Base-by-base conservation (phyloP, 1,284 basidiomycete species). In the Leccinum solheimii region DNA sequence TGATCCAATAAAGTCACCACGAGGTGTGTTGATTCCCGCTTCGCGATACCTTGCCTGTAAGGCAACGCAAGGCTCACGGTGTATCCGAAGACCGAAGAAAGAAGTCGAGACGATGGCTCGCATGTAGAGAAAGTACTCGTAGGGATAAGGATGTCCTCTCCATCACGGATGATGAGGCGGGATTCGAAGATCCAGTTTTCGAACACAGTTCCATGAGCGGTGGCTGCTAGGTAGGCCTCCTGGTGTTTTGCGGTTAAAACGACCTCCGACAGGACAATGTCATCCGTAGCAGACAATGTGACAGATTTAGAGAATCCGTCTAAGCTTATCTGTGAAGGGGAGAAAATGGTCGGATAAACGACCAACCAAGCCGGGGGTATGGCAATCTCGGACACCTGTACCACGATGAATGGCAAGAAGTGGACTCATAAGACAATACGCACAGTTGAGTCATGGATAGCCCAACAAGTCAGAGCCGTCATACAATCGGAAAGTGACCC, bases 41-140 rank as follows among this genome's bases (percentile, higher is more conserved):
- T 73, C 6, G 84, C 80, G 62, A 81, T 76, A 16, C 94, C 94
- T 77, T 94, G 91, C 21, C 83, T 75, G 26, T 89, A 87, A 1
- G 94, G 93, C 62, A 91, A 85, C 3, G 83, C 68, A 75, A 86
- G 80, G 62, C 81, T 79, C 38, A 88, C 65, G 38, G 64, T 69
- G 61, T 77, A 76, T 38, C 75, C 72, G 57, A 82, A 82, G 27
- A 59, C 45, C 21, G 45, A 54, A 30, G 65, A 62, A 3, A 63
- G 59, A 49, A 38, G 57, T 16, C 51, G 64, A n/a, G 60, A n/a
- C 36, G 57, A 62, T 43, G 64, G 27, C 30, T 63, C 64, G 59
- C 69, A 68, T 36, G 69, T 3, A 36, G 65, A 62, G 43, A 72
- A 64, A 27, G 70, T 30, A 32, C 58, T 59, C 2, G 67, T 11